Evolutionary conservation across 2,329 filamentous ascomycete species (phyloP), one percentile per base, ranked within the genome.

Genomic region (Penicillium sp.): DNA sequence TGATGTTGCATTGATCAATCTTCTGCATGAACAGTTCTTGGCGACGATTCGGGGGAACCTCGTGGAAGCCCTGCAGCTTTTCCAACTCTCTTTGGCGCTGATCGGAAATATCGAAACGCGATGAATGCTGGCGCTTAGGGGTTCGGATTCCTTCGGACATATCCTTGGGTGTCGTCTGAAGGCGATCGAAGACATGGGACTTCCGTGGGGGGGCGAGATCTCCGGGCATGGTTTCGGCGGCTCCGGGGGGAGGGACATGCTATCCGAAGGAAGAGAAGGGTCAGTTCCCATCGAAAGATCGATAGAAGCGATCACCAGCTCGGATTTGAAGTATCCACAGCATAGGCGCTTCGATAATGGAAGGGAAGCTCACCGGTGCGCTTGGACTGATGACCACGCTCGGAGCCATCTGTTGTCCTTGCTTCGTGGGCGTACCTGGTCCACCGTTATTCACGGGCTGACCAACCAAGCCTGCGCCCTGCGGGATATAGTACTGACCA

Each of bases 21-120:
- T 98, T 98, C 68, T 97, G 90, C 90, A 98, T 96, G 73, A 98
- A 98, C 17, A 98, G 80, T 61, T 97, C 91, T 72, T 96, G 90
- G 54, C 93, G 83, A 56, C 91, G 83, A 67, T 95, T 95, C 15
- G 93, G 93, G 10, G 91, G 87, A 22, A 97, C 93, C 71, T 98
- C 93, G 64, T 98, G 93, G 71, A 98, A 98, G 31, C 93, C 93
- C 1, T 91, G 91, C 22, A 98, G 77, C 73, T 98, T 98, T 70
- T 98, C 93, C 44, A 98, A 77, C 70, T 98, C 93, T 64, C 93
- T 83, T 69, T 83, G 79, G 54, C 80, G 77, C 65, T 97, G 90
- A 55, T 94, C 88, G 3, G 93, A 98, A 57, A 98, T 94, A 69
- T 98, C 91, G 69, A 98, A 98, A 54, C 93, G 83, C 40, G 93